Percentiles rank a stretch among this genome's conserved stretches.
Evolutionary conservation across 345 rosid species (phyloP).

Genomic region (Acer campestre): DNA sequence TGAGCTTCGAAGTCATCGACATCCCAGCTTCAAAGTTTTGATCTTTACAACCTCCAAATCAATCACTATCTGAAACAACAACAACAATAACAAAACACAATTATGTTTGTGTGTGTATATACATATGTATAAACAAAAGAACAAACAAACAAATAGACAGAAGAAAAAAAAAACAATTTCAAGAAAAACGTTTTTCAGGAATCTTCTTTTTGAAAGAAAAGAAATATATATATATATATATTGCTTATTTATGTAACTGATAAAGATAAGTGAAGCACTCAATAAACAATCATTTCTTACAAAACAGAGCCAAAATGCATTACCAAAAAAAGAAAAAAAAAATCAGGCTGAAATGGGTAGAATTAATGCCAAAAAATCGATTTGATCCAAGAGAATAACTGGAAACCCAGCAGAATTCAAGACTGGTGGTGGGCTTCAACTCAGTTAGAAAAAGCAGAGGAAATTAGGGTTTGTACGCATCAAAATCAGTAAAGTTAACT

Average conservation of each 20-base stretch:
- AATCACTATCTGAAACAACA: constrained; percentile 9
- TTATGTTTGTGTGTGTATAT: not conserved
- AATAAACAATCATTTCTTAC: not conserved
- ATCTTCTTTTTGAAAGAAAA: not conserved
- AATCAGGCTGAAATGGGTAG: not conserved
- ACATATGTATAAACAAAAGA: not conserved
- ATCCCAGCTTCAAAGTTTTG: constrained; percentile 21
- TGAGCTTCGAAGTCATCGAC: constrained; percentile 42
- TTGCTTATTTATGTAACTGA: not conserved
- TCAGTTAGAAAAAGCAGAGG: not conserved
- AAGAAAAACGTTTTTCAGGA: not conserved
- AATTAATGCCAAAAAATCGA: not conserved
- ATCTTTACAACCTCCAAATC: constrained; percentile 10
- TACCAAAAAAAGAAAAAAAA: not conserved
- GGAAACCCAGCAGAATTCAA: not conserved
- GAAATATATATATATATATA: not conserved
- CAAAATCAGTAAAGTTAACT: constrained; percentile 33
- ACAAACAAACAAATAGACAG: not conserved
- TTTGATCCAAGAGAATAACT: not conserved
- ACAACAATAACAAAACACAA: not conserved
- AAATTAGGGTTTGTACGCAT: constrained; percentile 25
- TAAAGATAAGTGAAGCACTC: not conserved
- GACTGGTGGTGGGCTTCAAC: not conserved
- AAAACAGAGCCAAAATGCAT: not conserved
- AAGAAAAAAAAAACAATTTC: not conserved